Evolutionary conservation across 176 grass and related monocot genomes (phyloP).

Genomic region (Bothriochloa decipiens): DNA sequence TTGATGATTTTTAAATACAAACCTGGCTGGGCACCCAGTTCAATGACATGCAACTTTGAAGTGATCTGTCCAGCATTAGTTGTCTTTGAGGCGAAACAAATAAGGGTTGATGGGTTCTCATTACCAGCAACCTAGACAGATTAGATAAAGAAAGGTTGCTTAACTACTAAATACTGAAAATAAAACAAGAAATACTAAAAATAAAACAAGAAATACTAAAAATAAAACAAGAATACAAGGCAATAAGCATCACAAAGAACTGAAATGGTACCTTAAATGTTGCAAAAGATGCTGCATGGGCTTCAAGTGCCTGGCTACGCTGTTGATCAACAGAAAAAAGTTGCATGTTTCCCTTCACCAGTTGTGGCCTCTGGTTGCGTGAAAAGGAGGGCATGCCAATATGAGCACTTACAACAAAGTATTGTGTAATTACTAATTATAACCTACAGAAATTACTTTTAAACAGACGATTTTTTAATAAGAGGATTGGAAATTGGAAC

Average conservation of each 20-base stretch:
- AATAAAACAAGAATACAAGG: slow-evolving; percentile 18
- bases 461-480: neutral
- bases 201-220: neutral
- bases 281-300: slow-evolving; percentile 93
- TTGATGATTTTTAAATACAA: slow-evolving; percentile 4
- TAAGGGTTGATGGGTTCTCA: slow-evolving; percentile 87
- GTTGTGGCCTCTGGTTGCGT: slow-evolving; percentile 72
- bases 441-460: neutral
- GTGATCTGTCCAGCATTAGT: slow-evolving; percentile 88
- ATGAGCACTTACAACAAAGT: neutral
- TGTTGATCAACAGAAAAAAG: slow-evolving; percentile 99
- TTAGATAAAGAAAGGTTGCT: neutral
- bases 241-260: neutral
- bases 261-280: slow-evolving; percentile 54
- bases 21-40: slow-evolving; percentile 95
- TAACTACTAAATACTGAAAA: neutral
- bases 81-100: slow-evolving; percentile 91
- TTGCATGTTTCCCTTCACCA: slow-evolving; percentile 99
- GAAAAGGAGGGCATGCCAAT: slow-evolving; percentile 27
- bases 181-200: slow-evolving; percentile 16
- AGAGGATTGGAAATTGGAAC: neutral
- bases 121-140: slow-evolving; percentile 78
- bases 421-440: slow-evolving; percentile 16
- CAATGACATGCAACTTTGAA: slow-evolving; percentile 95
- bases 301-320: slow-evolving; percentile 99